These are phyloP conservation scores for Flagelloscypha sp. DNA, from an alignment of 768 basidiomycete genomes.

Conservation along the genomic window DNA sequence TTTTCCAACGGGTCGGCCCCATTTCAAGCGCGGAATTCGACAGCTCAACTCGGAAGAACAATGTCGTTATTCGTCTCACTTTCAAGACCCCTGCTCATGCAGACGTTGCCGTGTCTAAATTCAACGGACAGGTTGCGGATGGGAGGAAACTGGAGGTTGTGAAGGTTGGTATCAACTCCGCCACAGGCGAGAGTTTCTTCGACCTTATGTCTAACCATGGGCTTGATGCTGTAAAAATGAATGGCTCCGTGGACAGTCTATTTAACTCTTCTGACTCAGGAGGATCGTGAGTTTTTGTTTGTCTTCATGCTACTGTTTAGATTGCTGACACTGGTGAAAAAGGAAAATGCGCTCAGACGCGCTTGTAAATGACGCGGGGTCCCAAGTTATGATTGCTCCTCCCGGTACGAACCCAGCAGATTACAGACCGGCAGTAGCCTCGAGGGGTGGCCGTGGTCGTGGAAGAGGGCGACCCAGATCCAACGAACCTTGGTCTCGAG, in stretches of 20 bases:
- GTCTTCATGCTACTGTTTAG: not conserved
- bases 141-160: conserved; percentile 63
- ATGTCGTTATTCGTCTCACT: conserved; percentile 60
- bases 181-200: too few relatives aligned
- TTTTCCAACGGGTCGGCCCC: conserved; percentile 73
- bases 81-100: conserved; percentile 62
- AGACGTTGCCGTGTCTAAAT: conserved; percentile 59
- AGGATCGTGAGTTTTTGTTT: conserved; percentile 46
- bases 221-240: conserved; percentile 42
- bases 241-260: conserved; percentile 51
- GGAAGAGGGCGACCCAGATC: conserved; percentile 27
- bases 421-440: conserved; percentile 29
- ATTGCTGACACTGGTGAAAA: conserved; percentile 3
- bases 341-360: conserved; percentile 87
- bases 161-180: conserved; percentile 47
- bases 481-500: too few relatives aligned
- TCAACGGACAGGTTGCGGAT: conserved; percentile 76
- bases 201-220: too few relatives aligned
- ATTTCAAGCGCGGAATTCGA: conserved; percentile 35
- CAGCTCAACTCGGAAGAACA: conserved; percentile 18
- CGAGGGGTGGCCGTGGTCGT: conserved; percentile 19
- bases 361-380: conserved; percentile 58
- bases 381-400: conserved; percentile 58
- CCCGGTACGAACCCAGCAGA: conserved; percentile 54
- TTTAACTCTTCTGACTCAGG: conserved; percentile 39